Evolutionary conservation across 192 early-diverging fungal genomes (phyloP).

Genomic region (Backusella luteola): DNA sequence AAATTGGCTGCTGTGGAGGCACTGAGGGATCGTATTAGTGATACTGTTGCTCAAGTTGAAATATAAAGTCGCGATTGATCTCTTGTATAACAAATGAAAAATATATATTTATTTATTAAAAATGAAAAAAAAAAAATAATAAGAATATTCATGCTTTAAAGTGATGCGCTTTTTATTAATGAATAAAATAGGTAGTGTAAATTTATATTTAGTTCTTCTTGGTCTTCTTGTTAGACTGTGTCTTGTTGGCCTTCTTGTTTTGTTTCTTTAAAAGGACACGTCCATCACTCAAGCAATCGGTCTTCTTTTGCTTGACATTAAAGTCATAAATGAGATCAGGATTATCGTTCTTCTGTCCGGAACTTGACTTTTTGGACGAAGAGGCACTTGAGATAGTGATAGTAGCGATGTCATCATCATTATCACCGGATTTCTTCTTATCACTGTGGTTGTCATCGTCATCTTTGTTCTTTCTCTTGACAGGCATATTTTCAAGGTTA

Average conservation of each 20-base stretch:
- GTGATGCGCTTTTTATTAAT: no score
- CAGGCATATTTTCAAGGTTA: background rate
- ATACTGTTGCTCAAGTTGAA: slow-evolving; percentile 25
- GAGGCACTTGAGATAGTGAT: background rate
- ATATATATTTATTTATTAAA: background rate
- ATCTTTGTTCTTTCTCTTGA: background rate
- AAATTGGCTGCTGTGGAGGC: slow-evolving; percentile 34
- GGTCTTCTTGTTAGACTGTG: background rate
- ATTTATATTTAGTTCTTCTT: background rate
- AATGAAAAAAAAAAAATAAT: background rate
- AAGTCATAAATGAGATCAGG: background rate
- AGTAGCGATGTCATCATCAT: background rate
- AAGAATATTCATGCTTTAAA: background rate
- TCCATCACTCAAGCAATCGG: background rate
- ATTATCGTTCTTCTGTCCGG: background rate
- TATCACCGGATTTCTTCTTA: background rate
- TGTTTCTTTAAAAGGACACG: background rate
- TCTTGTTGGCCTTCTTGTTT: background rate
- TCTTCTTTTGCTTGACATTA: background rate
- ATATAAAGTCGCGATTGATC: background rate
- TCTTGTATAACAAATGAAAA: background rate
- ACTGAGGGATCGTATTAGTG: slow-evolving; percentile 25
- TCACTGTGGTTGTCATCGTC: background rate
- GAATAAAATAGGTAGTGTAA: no score
- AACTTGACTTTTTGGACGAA: background rate